Evolutionary conservation across 2,329 filamentous ascomycete species (phyloP), one percentile per base, ranked within the genome.

Genomic region (Aspergillus brunneoviolaceus): DNA sequence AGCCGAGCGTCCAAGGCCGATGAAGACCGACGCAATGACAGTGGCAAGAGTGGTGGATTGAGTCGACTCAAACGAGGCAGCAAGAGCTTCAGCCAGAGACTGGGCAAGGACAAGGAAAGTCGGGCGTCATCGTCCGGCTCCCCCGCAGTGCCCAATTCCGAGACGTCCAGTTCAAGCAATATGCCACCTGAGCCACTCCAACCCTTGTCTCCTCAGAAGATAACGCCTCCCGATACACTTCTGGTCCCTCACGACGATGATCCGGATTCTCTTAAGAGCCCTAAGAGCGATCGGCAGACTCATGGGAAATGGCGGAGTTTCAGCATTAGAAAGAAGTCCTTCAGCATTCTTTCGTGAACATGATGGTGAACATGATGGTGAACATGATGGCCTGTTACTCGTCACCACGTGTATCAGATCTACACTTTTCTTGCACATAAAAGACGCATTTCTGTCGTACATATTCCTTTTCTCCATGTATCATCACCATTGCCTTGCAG

Each of bases 81-180:
- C 74, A 94, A 91, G 79, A 92, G 90, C 64, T 84, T 96, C 79
- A 85, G 90, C 52, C 86, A 88, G 63, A 91, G 89, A 75, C 89
- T 90, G 4, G 65, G 61, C 55, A 77, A 74, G 55, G 72, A 77
- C 25, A 76, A 74, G 62, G 76, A 79, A 47, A 76, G 64, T 35
- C 69, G 69, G 49, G 54, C 60, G n/a, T 70, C 68, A 9, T 69
- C 69, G 27, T 74, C 70, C 6, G 68, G 70, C 54, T 51, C 70
- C 4, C 55, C 68, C 27, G 50, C 66, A 4, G 58, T 65, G 6
- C 61, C 65, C 16, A 58, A 68, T 14, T 58, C 63, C 12, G 72
- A 71, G 55, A 54, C 60, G 31, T 63, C 64, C 14, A 45, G 51
- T 33, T 51, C 56, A 6, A 60, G 61, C 39, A 48, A 54, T 33